Conservation (phyloP, 2,329 filamentous ascomycete species). For the Aspergillus piperis region DNA sequence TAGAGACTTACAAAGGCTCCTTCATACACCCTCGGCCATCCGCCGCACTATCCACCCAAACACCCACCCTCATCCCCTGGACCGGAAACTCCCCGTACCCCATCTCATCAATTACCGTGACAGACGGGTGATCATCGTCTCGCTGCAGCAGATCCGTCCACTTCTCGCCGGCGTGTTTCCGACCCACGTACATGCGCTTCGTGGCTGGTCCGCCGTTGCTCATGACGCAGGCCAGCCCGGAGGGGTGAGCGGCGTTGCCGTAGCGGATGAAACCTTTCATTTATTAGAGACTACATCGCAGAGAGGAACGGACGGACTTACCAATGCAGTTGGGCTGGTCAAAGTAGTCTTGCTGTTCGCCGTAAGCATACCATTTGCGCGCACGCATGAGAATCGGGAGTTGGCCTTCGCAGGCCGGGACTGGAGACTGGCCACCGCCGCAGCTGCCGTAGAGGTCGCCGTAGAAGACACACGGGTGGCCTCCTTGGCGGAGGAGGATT, state of each 20-base stretch:
- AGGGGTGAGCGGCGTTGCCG: conserved; percentile 53
- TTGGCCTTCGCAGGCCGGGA: background rate
- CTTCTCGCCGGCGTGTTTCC: conserved; percentile 57
- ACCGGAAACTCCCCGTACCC: conserved; percentile 63
- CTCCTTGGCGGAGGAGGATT: conserved; percentile 12
- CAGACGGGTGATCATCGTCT: conserved; percentile 54
- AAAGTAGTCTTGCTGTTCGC: conserved; percentile 13
- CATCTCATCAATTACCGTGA: conserved; percentile 56
- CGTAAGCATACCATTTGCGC: conserved; percentile 7
- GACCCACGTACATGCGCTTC: conserved; percentile 64
- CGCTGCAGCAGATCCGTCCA: conserved; percentile 62
- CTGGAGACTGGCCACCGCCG: background rate
- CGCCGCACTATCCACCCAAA: conserved; percentile 62
- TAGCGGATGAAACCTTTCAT: conserved; percentile 51
- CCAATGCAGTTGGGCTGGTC: conserved; percentile 7
- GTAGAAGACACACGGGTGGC: conserved; percentile 11
- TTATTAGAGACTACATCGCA: background rate
- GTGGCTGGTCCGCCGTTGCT: conserved; percentile 52
- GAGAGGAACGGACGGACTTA: background rate
- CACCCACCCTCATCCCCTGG: conserved; percentile 55
- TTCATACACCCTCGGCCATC: background rate
- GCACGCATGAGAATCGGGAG: conserved; percentile 3
- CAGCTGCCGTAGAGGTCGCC: conserved; percentile 13
- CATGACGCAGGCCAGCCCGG: conserved; percentile 59
- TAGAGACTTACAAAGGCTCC: conserved; percentile 9